Base-by-base conservation (phyloP, 2,329 filamentous ascomycete genomes). In the Alternaria sp. region DNA sequence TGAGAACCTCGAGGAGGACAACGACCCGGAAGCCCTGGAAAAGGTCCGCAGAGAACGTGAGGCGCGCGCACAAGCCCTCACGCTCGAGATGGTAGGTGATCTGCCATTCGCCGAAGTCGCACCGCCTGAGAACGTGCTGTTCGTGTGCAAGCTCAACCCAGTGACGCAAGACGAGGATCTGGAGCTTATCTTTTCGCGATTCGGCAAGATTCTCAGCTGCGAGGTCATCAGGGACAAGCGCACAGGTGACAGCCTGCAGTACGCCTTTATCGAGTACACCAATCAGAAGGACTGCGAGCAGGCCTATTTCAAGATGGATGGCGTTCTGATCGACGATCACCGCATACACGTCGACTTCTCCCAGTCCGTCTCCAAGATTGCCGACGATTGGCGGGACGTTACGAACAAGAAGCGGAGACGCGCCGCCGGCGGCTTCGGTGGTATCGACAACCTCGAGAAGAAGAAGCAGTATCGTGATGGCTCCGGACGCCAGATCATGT, bases 281-380 rank as follows among this genome's bases (percentile, higher is more conserved):
- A 92, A 96, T 59, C 96, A 97, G 81, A 88, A 91, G 70, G 92
- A 95, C 57, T 98, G 96, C 79, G 96, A 99, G 81, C 89, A 92
- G 56, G 96, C 96, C 3, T 99, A 97, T 76, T 96, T 96, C 84
- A 99, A 99, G 82, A 99, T 99, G 96, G 94, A 99, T 79, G 93
- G 91, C 3, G 95, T 98, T 2, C 83, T 99, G 59, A 98, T 99
- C 69, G 96, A 99, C 75, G 96, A 99, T 73, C 92, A 97, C 69
- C 90, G 96, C 45, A 99, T 99, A 67, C 96, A 99, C 76, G 96
- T 99, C 60, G 96, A 99, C 82, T 99, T 99, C 81, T 97, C 94
- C 11, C 96, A 99, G 82, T 97, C 93, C 77, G 96, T 91, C 11
- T 89, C 88, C 66, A 95, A 93, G 77, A 83, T 99, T 8, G 96